Evolutionary conservation across 164 flowering plant genomes (phyloP), one percentile per base, ranked within the genome.

Genomic region (Echeveria elegans): DNA sequence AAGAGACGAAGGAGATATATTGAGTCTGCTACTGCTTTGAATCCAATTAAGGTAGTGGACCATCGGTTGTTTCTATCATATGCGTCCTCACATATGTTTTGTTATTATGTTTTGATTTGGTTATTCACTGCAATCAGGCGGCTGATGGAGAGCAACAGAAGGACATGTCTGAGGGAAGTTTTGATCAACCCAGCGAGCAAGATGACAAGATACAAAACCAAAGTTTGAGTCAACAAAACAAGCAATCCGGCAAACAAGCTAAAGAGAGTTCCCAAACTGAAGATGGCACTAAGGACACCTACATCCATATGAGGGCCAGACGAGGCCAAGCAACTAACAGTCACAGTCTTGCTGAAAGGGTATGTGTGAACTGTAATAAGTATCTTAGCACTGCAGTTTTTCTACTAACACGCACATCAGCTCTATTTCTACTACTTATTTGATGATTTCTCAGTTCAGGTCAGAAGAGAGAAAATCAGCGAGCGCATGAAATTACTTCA

Each of bases 271-370:
- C 89, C 30, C 74, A 76, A 16, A 76, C 74, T 73, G 92, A 68
- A 60, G 90, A 85, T 60, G 75, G 80, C 62, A 63, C 82, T n/a
- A 90, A 89, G 74, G 92, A 90, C 5, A 87, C 77, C 66, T 90
- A 86, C 71, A 83, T 90, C 69, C 98, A 90, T 82, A 82, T 90
- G 65, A 83, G 98, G 76, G 98, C 98, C 31, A 82, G 85, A 75
- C 80, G 98, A 58, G 98, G 98, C 38, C 97, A 93, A 68, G 98
- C 98, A 37, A 93, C 98, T 28, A 93, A 93, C 62, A 93, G 98
- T 73, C 98, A 93, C 76, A 93, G 98, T 76, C 94, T 93, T 65
- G 98, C 98, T 28, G 98, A 93, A 79, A 85, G 98, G 80, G 98
- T 93, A 81, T 53, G 24, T 18, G 16, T 60, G 59, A 62, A 43